A percentile compares a stretch with the other conserved stretches of the same genome.
Evolutionary conservation across 2,329 filamentous ascomycete species (phyloP).

Genomic region (Fusarium virguliforme): DNA sequence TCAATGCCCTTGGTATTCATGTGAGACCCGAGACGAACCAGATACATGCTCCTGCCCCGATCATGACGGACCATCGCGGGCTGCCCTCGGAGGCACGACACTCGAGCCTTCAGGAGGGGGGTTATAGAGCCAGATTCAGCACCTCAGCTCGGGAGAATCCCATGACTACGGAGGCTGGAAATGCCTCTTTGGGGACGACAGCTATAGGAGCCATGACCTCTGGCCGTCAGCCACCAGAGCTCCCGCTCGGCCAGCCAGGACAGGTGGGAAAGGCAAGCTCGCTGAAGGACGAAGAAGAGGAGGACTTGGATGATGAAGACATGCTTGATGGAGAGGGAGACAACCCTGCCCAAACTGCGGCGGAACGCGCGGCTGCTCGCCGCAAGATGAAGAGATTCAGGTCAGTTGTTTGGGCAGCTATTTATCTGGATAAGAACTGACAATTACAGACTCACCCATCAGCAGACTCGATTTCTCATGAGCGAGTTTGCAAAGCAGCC

Average conservation of each 20-base stretch:
- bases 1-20: constrained; percentile 74
- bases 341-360: constrained; percentile 65
- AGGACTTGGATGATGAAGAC: constrained; percentile 71
- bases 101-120: constrained; percentile 21
- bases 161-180: constrained; percentile 1
- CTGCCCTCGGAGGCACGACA: constrained; percentile 23
- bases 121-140: constrained; percentile 27
- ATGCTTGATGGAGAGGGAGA: constrained; percentile 64
- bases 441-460: constrained; percentile 83
- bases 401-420: constrained; percentile 60
- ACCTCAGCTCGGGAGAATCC: constrained; percentile 12
- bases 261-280: constrained; percentile 57
- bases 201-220: constrained; percentile 41
- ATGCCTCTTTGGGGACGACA: constrained; percentile 9
- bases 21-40: constrained; percentile 67
- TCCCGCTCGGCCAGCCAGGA: constrained; percentile 53
- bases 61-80: constrained; percentile 20
- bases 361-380: constrained; percentile 71
- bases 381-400: constrained; percentile 86
- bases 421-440: constrained; percentile 54
- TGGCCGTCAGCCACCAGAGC: constrained; percentile 55
- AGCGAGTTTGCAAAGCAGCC: constrained; percentile 96
- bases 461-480: constrained; percentile 97
- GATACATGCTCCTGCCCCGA: constrained; percentile 22
- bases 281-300: constrained; percentile 67